Evolutionary conservation across 106 monocot genomes (phyloP), one percentile per base, ranked within the genome.

Genomic region (Platanthera zijinensis): DNA sequence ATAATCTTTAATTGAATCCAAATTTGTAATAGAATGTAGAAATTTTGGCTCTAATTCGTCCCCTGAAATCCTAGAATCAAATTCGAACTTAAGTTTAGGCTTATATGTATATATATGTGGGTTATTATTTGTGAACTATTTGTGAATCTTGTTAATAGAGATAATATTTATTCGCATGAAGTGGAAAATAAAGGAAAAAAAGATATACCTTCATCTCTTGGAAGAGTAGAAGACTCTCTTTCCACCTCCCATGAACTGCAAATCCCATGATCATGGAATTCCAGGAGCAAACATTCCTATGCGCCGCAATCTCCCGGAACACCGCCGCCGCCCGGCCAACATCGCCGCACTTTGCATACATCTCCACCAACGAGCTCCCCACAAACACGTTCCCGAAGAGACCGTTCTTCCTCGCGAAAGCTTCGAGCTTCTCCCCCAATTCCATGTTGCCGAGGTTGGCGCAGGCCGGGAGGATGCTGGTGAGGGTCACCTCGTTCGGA

Each of bases 221-320:
- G 61, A 94, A 94, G 14, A 90, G 84, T 25, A 80, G 69, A 13
- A 94, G 76, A 8, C 79, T 86, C 70, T 94, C 83, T 15, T 76
- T 61, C 79, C 83, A 83, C 59, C 73, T 81, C 12, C 93, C 90
- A 76, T 90, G 88, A 70, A 94, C 86, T 0, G 93, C 93, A 21
- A 85, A 77, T 1, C 85, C 89, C 82, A 87, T 80, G 51, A 94
- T 90, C 90, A 94, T 94, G 7, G 94, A 88, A 78, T 90, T 94
- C 94, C 94, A 94, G 7, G 88, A 87, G 74, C 88, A 90, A 19
- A 88, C 28, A 52, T 94, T 87, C 80, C 80, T 84, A 73, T 57
- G 73, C 15, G 22, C 66, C 0, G 84, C 84, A 67, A 94, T 83
- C 61, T 85, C 88, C 28, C 83, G 83, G 49, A 94, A 94, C 77